Base-by-base conservation (phyloP, 1,139 yeast species). In the Yamadazyma taylorii region DNA sequence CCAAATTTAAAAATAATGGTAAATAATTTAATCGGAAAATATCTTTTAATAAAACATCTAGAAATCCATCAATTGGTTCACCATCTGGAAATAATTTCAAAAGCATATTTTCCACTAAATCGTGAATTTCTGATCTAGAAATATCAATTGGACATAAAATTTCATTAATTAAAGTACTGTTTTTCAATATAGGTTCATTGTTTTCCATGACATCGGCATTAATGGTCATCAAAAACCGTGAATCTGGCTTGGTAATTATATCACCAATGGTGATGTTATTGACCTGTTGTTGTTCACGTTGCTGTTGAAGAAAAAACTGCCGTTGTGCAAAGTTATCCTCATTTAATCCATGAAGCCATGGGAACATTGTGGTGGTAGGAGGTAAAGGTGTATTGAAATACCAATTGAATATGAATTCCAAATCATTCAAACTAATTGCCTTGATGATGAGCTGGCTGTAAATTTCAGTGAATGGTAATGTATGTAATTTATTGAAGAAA, bases 321-420 rank as follows among this genome's bases (percentile, higher is more conserved):
- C 69, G 57, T 48, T 78, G 83, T 3, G 81, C 76, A 44, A 63
- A 65, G 50, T 78, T 78, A 29, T 69, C 73, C 24, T 55, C 60
- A 46, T 78, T 78, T 17, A 80, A 61, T 0, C 96, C 95, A 56
- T 89, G 96, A 30, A 87, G 69, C 97, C 97, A 89, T 1, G 97
- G 97, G 51, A 89, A 90, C 73, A 89, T 78, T 7, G 54, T 58
- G 19, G 68, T 74, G 11, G 92, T 82, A 2, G 74, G 78, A 0
- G 96, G 96, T 25, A 88, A 62, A 1, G 78, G 75, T 7, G 70
- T 59, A 40, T 70, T 46, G 63, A 69, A 78, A 50, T 78, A 76
- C 63, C 69, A 66, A n/a, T 55, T 47, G 41, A 78, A 66, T 0
- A 75, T 60, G 1, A 48, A 22, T 23, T 53, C 50, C 22, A 74